Evolutionary conservation across 2,329 filamentous ascomycete genomes (phyloP).

Genomic region (Arthrobotrys megalospora): DNA sequence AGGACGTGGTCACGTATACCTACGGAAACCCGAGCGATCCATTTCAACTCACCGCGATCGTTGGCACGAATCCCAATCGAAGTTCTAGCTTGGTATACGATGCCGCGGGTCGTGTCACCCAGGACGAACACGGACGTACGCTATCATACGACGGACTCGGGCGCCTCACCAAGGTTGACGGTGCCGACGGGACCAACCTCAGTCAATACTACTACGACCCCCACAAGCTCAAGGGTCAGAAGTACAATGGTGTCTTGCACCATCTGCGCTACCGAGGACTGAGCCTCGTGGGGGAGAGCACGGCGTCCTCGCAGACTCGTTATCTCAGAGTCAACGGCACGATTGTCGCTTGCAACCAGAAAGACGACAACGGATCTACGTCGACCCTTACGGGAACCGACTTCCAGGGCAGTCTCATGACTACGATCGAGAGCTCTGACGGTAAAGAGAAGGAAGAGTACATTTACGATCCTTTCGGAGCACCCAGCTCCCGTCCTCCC

Average conservation of each 20-base stretch:
- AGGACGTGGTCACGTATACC: background rate
- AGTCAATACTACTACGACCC: background rate
- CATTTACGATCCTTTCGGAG: background rate
- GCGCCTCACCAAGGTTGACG: background rate
- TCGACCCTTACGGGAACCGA: background rate
- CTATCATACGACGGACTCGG: background rate
- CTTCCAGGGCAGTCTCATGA: background rate
- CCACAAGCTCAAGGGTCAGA: background rate
- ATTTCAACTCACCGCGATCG: background rate
- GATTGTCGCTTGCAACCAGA: background rate
- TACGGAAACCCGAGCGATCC: background rate
- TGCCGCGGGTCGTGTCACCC: background rate
- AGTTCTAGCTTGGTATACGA: background rate
- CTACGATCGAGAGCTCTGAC: too few species aligned
- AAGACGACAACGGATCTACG: background rate
- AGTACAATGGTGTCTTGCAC: background rate
- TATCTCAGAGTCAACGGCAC: background rate
- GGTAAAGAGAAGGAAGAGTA: too few species aligned
- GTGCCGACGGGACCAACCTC: too few species aligned
- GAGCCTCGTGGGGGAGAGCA: background rate
- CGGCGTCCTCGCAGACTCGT: background rate
- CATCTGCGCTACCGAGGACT: background rate
- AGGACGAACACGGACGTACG: background rate
- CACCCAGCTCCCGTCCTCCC: background rate
- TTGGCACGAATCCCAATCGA: background rate